A percentile compares a stretch with the other conserved stretches of the same genome.
phyloP scores from a whole-genome alignment of 108 stramenopile species.

The Chaetoceros muelleri region DNA sequence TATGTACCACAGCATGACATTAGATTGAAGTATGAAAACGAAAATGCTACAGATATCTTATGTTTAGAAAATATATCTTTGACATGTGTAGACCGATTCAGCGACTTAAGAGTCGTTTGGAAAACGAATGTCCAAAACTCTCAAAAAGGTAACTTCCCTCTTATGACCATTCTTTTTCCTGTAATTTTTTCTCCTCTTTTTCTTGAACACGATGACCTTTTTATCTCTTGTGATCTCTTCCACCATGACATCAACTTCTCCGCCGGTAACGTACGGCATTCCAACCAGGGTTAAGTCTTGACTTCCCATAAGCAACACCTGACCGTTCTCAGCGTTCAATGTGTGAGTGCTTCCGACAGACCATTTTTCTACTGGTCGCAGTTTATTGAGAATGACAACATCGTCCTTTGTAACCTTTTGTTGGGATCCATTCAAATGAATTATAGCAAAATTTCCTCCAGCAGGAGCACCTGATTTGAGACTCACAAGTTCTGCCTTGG shows the following conservation, averaged over 20 bases:
- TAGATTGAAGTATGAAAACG: no score
- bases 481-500: conserved; percentile 40
- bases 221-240: conserved; percentile 85
- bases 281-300: conserved; percentile 66
- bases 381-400: conserved; percentile 64
- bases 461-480: conserved; percentile 64
- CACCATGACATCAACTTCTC: conserved; percentile 74
- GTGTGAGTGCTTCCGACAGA: conserved; percentile 64
- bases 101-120: conserved; percentile 28
- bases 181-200: conserved; percentile 82
- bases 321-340: conserved; percentile 19
- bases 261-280: conserved; percentile 60
- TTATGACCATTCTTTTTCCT: conserved; percentile 75
- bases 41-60: no score
- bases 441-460: conserved; percentile 64
- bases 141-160: conserved; percentile 68
- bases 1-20: no score
- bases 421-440: conserved; percentile 68
- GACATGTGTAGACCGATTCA: no score
- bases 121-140: conserved; percentile 72
- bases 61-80: no score
- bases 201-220: conserved; percentile 82
- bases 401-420: conserved; percentile 79
- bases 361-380: conserved; percentile 52
- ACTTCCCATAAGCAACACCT: conserved; percentile 61